Conservation (phyloP, 805 yeast species). For the Schwanniomyces yamadae region DNA sequence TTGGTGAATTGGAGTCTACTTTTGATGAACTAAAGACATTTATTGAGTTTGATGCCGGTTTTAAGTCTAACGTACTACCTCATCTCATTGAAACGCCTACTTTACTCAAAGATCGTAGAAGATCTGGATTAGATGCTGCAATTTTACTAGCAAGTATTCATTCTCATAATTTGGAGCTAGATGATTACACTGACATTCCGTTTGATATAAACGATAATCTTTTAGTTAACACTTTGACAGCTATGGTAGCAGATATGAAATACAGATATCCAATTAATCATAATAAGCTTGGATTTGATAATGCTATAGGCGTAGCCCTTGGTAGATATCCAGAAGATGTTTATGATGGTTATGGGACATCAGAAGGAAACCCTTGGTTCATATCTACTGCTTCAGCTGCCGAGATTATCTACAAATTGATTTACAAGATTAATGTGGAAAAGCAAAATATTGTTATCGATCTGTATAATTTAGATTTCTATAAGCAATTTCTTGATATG, state of each 20-base stretch:
- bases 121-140: constrained; percentile 82
- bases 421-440: constrained; percentile 42
- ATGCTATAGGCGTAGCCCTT: constrained; percentile 57
- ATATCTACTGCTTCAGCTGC: constrained; percentile 71
- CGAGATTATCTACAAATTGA: constrained; percentile 56
- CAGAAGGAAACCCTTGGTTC: constrained; percentile 95
- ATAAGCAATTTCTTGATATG: constrained; percentile 30
- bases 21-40: constrained; percentile 37
- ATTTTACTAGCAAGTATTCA: constrained; percentile 54
- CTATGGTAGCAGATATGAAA: constrained; percentile 67
- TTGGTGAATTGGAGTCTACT: constrained; percentile 23
- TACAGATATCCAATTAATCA: constrained; percentile 72
- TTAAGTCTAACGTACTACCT: constrained; percentile 28
- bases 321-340: constrained; percentile 94
- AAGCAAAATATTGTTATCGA: constrained; percentile 46
- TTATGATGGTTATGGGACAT: constrained; percentile 69
- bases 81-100: constrained; percentile 72
- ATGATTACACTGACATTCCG: constrained; percentile 48
- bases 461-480: constrained; percentile 27
- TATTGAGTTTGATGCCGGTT: constrained; percentile 44
- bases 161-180: constrained; percentile 43
- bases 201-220: constrained; percentile 58
- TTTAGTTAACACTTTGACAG: constrained; percentile 61
- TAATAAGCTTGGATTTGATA: constrained; percentile 33
- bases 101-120: constrained; percentile 32